Base-by-base conservation (phyloP, 495 filamentous ascomycete species). In the Penicillium desertorum region DNA sequence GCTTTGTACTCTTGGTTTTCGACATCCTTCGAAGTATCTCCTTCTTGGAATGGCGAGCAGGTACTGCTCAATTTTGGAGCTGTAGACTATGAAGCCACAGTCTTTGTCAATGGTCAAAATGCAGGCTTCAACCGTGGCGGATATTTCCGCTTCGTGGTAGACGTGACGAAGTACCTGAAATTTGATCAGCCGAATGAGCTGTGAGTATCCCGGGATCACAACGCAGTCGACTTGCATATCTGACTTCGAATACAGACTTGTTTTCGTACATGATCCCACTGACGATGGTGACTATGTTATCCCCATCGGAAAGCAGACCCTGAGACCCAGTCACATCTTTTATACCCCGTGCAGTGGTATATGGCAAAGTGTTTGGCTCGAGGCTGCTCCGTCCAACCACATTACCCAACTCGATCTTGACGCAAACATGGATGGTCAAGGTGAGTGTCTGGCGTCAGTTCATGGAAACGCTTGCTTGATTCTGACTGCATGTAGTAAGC, bases 341-440 rank as follows among this genome's bases (percentile, higher is more conserved):
- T 89, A 89, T 66, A 84, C 79, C 0, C 84, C 86, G 11, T 88
- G 86, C 67, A 81, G 79, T 36, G 86, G 86, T 3, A 89, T 89
- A 46, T 89, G 86, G 86, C 85, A 88, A 62, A 80, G 71, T 22
- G 85, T 88, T 1, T 89, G 85, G 85, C 70, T 88, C 1, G 86
- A 89, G 61, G 71, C 79, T 14, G 84, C 79, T 0, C 83, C 84
- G 0, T 55, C 68, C 1, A 76, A 79, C 51, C 71, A 86, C 62
- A 79, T 88, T 49, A 78, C 76, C 0, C 65, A 75, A 25, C 68
- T 88, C 19, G 80, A 87, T 39, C 47, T 88, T 1, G 62, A 73
- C 4, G 84, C 79, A 7, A 78, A 81, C 58, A 85, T 84, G 81
- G 47, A 86, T 17, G 86, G 86, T 25, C 63, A 77, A 62, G 78